Evolutionary conservation across 2,329 filamentous ascomycete species (phyloP).

Genomic region (Talaromyces islandicus): DNA sequence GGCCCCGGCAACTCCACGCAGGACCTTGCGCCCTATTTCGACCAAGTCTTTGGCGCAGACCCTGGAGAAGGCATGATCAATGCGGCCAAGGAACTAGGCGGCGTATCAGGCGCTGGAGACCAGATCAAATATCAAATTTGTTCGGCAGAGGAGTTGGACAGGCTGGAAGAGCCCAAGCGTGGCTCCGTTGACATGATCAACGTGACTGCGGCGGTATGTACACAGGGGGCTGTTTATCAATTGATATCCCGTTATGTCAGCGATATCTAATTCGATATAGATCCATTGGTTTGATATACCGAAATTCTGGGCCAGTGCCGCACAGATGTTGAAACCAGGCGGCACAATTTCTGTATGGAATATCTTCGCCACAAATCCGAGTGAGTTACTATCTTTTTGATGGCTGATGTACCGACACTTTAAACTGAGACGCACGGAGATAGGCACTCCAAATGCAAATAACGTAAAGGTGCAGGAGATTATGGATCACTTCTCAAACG

Average conservation of each 20-base stretch:
- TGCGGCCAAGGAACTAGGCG: background rate
- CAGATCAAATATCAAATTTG: background rate
- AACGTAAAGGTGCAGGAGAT: background rate
- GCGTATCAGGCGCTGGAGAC: background rate
- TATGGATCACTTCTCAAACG: background rate
- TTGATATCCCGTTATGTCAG: no score
- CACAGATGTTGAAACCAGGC: background rate
- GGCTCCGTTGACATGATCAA: constrained; percentile 2
- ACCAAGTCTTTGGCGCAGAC: background rate
- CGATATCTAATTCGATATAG: background rate
- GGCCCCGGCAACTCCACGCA: constrained; percentile 1
- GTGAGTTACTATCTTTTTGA: background rate
- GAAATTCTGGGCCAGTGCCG: background rate
- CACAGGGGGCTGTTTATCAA: background rate
- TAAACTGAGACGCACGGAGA: background rate
- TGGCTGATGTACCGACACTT: background rate
- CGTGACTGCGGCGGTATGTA: background rate
- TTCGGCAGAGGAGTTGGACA: background rate
- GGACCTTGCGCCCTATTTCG: background rate
- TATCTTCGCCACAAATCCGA: background rate
- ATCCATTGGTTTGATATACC: background rate
- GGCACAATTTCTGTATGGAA: background rate
- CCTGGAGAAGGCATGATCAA: constrained; percentile 3
- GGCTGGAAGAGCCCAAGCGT: background rate
- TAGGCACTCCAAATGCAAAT: background rate